Conservation (phyloP, 169 alveolate species). For the Cyclospora cayetanensis region DNA sequence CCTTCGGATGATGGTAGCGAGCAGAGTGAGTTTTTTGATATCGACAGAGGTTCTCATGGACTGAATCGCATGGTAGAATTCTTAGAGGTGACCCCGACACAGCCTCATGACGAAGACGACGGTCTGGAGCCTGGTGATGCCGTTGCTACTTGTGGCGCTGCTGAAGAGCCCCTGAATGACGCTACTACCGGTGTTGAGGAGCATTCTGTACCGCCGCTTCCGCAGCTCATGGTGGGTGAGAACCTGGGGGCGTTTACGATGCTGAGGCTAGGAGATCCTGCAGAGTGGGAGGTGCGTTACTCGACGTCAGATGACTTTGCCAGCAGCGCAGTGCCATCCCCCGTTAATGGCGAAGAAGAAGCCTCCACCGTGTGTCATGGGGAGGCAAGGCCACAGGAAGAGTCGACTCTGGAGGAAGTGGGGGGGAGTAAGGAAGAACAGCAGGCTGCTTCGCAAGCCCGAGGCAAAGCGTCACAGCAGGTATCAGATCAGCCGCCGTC, state of each 20-base stretch:
- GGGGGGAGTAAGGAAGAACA: neutral
- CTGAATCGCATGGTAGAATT: constrained; percentile 15
- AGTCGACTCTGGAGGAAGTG: neutral
- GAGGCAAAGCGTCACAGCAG: no score
- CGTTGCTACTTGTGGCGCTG: neutral
- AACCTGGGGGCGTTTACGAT: neutral
- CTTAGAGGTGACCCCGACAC: neutral
- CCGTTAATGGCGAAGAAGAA: neutral
- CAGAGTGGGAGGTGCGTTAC: constrained; percentile 44
- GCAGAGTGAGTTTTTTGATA: neutral
- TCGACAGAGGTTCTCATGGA: neutral
- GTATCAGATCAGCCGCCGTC: neutral
- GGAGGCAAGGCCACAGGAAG: neutral
- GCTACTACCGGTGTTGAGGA: no score
- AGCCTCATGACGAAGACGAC: neutral
- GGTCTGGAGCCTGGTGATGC: neutral
- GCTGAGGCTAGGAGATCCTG: constrained; percentile 24
- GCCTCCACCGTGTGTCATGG: neutral
- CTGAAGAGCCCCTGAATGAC: neutral
- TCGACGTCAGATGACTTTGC: neutral
- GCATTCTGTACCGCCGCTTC: neutral
- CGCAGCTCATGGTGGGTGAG: neutral
- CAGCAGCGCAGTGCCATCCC: neutral
- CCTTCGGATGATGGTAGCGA: neutral
- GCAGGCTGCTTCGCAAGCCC: neutral